A percentile compares a stretch with the other conserved stretches of the same genome.
phyloP scores from a whole-genome alignment of 495 filamentous ascomycete species.

The Penicillium ochrochloron region DNA sequence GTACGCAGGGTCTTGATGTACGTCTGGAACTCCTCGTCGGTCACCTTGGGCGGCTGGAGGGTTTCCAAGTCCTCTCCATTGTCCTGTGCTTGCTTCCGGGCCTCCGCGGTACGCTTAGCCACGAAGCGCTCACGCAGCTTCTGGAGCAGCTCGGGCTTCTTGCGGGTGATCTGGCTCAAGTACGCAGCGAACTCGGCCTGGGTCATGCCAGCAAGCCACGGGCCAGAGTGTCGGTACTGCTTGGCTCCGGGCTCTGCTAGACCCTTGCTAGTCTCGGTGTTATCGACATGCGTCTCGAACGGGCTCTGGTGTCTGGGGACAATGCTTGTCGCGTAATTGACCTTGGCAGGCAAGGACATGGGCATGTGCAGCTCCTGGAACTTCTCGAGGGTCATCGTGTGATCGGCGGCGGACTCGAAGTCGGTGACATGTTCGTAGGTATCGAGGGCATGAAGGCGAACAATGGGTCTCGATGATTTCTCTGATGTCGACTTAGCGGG shows the following conservation, averaged over 20 bases:
- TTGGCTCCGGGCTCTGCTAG: constrained; percentile 37
- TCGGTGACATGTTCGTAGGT: constrained; percentile 91
- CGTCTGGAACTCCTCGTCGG: constrained; percentile 61
- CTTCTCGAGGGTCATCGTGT: constrained; percentile 79
- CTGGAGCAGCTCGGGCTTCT: constrained; percentile 63
- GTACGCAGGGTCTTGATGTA: constrained; percentile 65
- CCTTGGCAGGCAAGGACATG: constrained; percentile 54
- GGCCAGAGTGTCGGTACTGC: constrained; percentile 61
- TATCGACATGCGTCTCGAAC: constrained; percentile 54
- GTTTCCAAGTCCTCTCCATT: constrained; percentile 48
- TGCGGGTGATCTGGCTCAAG: constrained; percentile 63
- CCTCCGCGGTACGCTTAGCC: constrained; percentile 48
- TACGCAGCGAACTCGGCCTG: constrained; percentile 72
- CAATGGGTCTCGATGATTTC: constrained; percentile 68
- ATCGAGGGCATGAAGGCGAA: constrained; percentile 76
- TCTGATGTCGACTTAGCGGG: constrained; percentile 72
- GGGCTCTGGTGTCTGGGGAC: constrained; percentile 50
- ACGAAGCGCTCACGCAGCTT: constrained; percentile 57
- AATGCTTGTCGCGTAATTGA: constrained; percentile 36
- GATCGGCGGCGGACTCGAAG: constrained; percentile 82
- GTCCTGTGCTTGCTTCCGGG: constrained; percentile 49
- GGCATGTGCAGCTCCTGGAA: constrained; percentile 81
- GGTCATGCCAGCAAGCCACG: constrained; percentile 79
- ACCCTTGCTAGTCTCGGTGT: constrained; percentile 46
- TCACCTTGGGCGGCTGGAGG: constrained; percentile 47